These are phyloP conservation scores for Penicillium crystallinum DNA, from an alignment of 495 filamentous ascomycete species.

Conservation along the genomic window DNA sequence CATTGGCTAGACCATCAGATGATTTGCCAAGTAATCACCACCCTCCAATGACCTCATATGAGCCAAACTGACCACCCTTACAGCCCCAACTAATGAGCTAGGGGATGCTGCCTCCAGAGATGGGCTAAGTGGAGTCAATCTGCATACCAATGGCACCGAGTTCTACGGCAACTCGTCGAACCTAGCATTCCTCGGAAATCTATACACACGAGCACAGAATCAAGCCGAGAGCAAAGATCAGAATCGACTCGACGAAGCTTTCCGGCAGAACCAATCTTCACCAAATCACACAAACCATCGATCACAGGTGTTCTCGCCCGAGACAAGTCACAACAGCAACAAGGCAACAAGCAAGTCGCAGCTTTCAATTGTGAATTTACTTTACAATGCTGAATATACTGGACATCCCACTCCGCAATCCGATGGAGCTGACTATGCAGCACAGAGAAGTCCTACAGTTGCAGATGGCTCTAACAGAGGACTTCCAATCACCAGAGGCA, in stretches of 20 bases:
- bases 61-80: background rate
- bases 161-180: slow-evolving; percentile 28
- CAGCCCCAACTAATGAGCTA: slow-evolving; percentile 10
- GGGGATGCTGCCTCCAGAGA: slow-evolving; percentile 19
- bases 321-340: background rate
- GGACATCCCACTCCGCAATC: slow-evolving; percentile 9
- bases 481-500: background rate
- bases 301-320: background rate
- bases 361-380: slow-evolving; percentile 24
- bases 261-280: background rate
- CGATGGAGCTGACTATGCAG: background rate
- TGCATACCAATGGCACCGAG: slow-evolving; percentile 27
- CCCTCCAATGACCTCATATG: background rate
- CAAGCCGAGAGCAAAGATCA: slow-evolving; percentile 9
- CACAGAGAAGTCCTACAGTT: background rate
- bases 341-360: slow-evolving; percentile 8
- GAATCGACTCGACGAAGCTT: background rate
- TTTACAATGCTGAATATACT: slow-evolving; percentile 20
- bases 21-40: background rate
- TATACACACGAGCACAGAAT: slow-evolving; percentile 19
- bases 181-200: slow-evolving; percentile 20
- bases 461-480: background rate
- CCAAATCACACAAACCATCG: background rate
- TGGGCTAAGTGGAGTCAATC: slow-evolving; percentile 20
- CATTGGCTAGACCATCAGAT: background rate